Percentiles rank a stretch among this genome's conserved stretches.
Conservation (phyloP, 345 rosid species). For the Ailanthus altissimus region DNA sequence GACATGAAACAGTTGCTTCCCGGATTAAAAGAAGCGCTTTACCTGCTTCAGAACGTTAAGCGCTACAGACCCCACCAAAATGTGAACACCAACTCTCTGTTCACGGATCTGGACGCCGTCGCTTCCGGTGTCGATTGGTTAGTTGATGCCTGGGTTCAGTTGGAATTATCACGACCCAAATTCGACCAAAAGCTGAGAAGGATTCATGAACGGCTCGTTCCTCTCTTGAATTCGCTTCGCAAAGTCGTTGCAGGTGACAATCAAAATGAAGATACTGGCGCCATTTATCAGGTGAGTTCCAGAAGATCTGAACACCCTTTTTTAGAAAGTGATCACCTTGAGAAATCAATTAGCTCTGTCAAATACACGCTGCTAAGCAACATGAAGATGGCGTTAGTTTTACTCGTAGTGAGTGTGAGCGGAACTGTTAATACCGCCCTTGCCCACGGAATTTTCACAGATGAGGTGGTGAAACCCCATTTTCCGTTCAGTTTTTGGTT, state of each 20-base stretch:
- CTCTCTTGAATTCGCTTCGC: background rate
- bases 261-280: background rate
- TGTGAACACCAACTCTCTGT: background rate
- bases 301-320: no score
- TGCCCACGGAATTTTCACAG: background rate
- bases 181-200: no score
- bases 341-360: background rate
- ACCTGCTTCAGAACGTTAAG: no score
- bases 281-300: background rate
- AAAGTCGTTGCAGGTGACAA: background rate
- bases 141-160: background rate
- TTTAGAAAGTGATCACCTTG: no score
- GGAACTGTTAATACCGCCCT: background rate
- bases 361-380: background rate
- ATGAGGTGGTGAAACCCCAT: background rate
- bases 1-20: background rate
- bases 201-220: background rate
- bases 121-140: background rate
- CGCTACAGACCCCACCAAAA: background rate
- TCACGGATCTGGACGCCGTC: background rate
- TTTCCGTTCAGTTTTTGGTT: background rate
- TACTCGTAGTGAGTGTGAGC: background rate
- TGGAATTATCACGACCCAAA: background rate
- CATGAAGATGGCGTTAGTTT: background rate
- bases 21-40: no score